phyloP scores from a whole-genome alignment of 164 flowering plant species.

The Stephania japonica region DNA sequence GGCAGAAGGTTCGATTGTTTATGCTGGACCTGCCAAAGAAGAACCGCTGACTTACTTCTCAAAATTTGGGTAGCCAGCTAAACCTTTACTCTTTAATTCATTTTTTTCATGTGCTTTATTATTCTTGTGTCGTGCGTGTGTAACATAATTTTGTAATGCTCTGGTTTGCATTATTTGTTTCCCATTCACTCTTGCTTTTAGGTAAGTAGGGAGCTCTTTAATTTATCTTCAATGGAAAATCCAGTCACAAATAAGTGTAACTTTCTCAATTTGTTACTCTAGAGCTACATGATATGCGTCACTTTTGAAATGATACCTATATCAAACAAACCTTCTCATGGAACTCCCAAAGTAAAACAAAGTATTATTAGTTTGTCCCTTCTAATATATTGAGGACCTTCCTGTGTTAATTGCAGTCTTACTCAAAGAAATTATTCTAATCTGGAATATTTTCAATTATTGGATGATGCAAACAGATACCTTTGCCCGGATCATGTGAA shows the following conservation, averaged over 20 bases:
- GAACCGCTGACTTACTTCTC: slow-evolving; percentile 73
- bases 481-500: slow-evolving; percentile 84
- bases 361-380: background rate
- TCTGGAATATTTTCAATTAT: background rate
- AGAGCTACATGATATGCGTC: background rate
- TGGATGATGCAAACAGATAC: slow-evolving; percentile 44
- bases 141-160: background rate
- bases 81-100: slow-evolving; percentile 18
- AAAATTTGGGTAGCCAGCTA: slow-evolving; percentile 64
- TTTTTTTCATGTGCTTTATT: background rate
- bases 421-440: background rate
- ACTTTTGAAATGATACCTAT: background rate
- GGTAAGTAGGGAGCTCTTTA: background rate
- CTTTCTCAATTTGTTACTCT: background rate
- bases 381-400: background rate
- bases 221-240: background rate
- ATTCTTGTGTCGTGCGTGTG: background rate
- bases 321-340: background rate
- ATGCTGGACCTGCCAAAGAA: slow-evolving; percentile 86
- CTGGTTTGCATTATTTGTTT: background rate
- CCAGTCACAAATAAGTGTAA: background rate
- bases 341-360: background rate
- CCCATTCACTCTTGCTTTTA: background rate
- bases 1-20: slow-evolving; percentile 71
- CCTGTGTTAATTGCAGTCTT: background rate